Conservation (phyloP, 2,329 filamentous ascomycete species). For the Didymella pinodella region DNA sequence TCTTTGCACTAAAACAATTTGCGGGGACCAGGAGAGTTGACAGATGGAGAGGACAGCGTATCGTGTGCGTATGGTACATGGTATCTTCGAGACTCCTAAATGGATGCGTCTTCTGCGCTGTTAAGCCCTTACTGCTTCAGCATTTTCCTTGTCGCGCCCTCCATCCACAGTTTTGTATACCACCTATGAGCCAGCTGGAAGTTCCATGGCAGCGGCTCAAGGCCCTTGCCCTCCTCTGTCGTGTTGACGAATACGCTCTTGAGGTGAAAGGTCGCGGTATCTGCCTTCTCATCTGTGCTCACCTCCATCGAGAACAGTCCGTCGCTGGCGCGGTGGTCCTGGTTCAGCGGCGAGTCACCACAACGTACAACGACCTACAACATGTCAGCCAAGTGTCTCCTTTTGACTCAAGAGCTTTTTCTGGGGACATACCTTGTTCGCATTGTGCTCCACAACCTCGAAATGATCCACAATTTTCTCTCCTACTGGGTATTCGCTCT, state of each 20-base stretch:
- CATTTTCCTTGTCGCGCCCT: constrained; percentile 51
- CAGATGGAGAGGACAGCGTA: neutral
- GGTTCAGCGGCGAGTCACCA: constrained; percentile 48
- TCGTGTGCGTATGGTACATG: constrained; percentile 7
- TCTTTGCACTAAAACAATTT: no score
- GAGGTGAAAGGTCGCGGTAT: constrained; percentile 50
- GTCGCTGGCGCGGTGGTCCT: constrained; percentile 42
- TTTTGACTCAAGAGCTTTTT: neutral
- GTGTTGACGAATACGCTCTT: constrained; percentile 53
- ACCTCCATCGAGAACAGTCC: constrained; percentile 53
- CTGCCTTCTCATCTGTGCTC: constrained; percentile 45
- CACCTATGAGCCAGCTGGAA: constrained; percentile 46
- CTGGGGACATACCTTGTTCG: constrained; percentile 43
- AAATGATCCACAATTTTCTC: constrained; percentile 53
- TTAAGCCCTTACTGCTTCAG: constrained; percentile 20
- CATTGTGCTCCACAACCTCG: constrained; percentile 49
- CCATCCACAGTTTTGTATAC: constrained; percentile 54
- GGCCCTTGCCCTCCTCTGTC: constrained; percentile 44
- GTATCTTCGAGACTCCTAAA: neutral
- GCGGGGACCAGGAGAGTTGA: neutral
- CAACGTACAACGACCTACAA: constrained; percentile 49
- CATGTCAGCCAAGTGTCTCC: constrained; percentile 16
- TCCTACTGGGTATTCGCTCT: constrained; percentile 46
- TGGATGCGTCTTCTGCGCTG: neutral
- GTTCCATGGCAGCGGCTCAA: constrained; percentile 37